A percentile compares a stretch with the other conserved stretches of the same genome.
phyloP scores from a whole-genome alignment of 2,329 filamentous ascomycete genomes.

The Monosporascus cannonballus region DNA sequence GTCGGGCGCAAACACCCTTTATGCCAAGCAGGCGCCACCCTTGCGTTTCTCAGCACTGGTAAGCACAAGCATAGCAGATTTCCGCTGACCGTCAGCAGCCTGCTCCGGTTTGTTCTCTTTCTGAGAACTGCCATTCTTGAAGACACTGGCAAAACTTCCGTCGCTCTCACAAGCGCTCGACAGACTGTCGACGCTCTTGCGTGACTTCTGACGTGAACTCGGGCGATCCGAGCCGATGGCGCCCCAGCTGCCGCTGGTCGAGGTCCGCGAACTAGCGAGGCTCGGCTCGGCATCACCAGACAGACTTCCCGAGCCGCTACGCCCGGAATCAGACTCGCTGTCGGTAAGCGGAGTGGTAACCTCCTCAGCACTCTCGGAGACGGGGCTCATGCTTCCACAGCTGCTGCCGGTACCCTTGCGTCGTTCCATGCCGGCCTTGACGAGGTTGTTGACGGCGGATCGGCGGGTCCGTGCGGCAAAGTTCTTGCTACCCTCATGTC shows the following conservation, averaged over 20 bases:
- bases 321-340: conserved; percentile 66
- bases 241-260: conserved; percentile 64
- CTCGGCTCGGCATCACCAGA: conserved; percentile 65
- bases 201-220: conserved; percentile 60
- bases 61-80: conserved; percentile 79
- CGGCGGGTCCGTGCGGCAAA: conserved; percentile 90
- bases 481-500: conserved; percentile 95
- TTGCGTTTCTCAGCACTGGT: conserved; percentile 89
- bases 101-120: conserved; percentile 49
- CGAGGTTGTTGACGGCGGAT: conserved; percentile 84
- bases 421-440: conserved; percentile 82
- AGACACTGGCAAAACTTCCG: conserved; percentile 61
- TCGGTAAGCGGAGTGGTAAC: conserved; percentile 64
- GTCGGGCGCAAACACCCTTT: conserved; percentile 7
- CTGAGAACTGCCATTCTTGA: conserved; percentile 50
- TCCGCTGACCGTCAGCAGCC: conserved; percentile 58
- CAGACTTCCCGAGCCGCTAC: conserved; percentile 72
- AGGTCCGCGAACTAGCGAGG: conserved; percentile 69
- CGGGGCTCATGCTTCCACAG: conserved; percentile 77
- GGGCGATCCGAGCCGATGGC: conserved; percentile 87
- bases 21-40: conserved; percentile 37
- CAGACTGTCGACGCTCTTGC: conserved; percentile 57
- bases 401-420: conserved; percentile 69
- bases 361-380: conserved; percentile 70
- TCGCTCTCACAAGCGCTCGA: conserved; percentile 52